Base-by-base conservation (phyloP, 2,329 filamentous ascomycete genomes). In the Talaromyces sp. region DNA sequence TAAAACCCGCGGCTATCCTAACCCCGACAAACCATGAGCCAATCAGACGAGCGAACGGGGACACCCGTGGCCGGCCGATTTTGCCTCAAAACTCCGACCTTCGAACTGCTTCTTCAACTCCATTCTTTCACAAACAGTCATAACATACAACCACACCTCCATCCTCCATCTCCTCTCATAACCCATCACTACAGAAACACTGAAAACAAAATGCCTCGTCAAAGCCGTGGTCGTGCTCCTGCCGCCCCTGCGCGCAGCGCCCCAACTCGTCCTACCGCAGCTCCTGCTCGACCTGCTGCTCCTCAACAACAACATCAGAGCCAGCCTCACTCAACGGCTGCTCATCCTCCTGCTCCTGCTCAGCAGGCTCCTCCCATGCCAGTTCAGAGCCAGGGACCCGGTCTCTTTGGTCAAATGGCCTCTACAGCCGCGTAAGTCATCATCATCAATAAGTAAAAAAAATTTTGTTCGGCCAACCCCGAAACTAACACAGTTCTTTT, bases 341-440 rank as follows among this genome's bases (percentile, higher is more conserved):
- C 79, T 37, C 72, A 75, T 59, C 78, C 77, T 22, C 73, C 75
- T 36, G 67, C 56, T 51, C 13, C 73, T n/a, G n/a, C n/a, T 51
- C 74, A 79, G 57, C 82, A 84, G 54, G 68, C 73, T 33, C 72
- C 68, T 57, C 67, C 73, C 21, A 71, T 71, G 52, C 81, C 87
- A 64, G 89, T 91, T 28, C 55, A 57, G 39, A 57, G 55, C 46
- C 55, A 57, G 46, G 55, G 57, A 39, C 87, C 91, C 5, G 93
- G 94, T 63, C 82, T 99, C 10, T 91, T 99, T 67, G 93, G 91
- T 60, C 91, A 97, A 82, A 97, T 99, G 89, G 94, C 94, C 65
- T 91, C 87, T 72, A 99, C 94, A 59, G 94, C 94, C 75, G 94
- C 94, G 93, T 97, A 87, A 80, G 91, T 86, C 33, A 48, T 17